A percentile compares a stretch with the other conserved stretches of the same genome.
These are phyloP conservation scores for Cyberlindnera samutprakarnensis DNA, from an alignment of 805 yeast species.

Conservation along the genomic window DNA sequence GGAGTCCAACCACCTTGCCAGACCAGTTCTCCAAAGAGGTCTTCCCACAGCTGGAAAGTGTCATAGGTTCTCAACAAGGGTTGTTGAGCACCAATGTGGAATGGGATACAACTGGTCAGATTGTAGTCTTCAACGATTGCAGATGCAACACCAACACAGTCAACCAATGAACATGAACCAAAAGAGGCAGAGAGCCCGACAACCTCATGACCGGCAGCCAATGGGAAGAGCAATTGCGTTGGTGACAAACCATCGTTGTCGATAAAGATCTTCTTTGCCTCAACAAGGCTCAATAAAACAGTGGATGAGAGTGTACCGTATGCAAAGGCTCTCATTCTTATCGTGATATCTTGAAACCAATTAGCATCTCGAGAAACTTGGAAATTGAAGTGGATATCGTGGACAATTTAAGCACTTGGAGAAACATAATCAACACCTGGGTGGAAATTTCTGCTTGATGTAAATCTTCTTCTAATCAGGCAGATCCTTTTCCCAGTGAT, in stretches of 20 bases:
- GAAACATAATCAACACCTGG: too few species aligned
- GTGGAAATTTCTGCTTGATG: too few species aligned
- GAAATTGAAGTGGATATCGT: too few species aligned
- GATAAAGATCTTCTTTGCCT: slow-evolving; percentile 30
- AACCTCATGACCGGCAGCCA: slow-evolving; percentile 32
- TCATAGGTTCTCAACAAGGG: slow-evolving; percentile 32
- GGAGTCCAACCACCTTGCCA: slow-evolving; percentile 36
- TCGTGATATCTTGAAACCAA: too few species aligned
- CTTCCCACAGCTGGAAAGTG: slow-evolving; percentile 32
- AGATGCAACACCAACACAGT: slow-evolving; percentile 29
- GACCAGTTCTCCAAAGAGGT: slow-evolving; percentile 30
- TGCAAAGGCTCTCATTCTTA: too few species aligned
- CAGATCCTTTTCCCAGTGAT: too few species aligned
- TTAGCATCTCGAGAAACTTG: too few species aligned
- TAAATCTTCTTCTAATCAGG: too few species aligned
- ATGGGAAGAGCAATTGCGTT: slow-evolving; percentile 29
- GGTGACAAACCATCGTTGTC: slow-evolving; percentile 36
- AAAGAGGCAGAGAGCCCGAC: slow-evolving; percentile 33
- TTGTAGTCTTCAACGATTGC: slow-evolving; percentile 26
- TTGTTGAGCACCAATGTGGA: slow-evolving; percentile 30
- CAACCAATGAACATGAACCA: slow-evolving; percentile 33
- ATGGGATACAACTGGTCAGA: slow-evolving; percentile 29
- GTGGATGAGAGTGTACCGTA: too few species aligned
- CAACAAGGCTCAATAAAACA: too few species aligned
- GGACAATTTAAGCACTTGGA: too few species aligned